Evolutionary conservation across 495 filamentous ascomycete species (phyloP).

Genomic region (Penicillium canariense): DNA sequence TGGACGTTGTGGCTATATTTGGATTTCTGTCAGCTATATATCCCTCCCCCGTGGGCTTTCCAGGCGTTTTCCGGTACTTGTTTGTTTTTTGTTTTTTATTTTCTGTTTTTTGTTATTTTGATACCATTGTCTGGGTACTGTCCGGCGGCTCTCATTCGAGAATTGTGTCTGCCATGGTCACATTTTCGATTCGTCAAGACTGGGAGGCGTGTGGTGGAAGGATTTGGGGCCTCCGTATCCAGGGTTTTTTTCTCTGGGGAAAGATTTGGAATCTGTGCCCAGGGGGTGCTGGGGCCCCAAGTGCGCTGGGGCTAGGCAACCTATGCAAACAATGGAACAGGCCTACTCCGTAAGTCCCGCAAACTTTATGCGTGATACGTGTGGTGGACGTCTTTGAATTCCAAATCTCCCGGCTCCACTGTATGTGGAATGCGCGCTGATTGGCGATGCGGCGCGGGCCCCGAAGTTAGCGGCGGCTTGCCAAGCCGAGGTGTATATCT

Average conservation of each 20-base stretch:
- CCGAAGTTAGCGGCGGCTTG: not conserved
- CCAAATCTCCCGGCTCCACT: slow-evolving; percentile 21
- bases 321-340: slow-evolving; percentile 11
- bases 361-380: slow-evolving; percentile 6
- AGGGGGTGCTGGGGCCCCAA: slow-evolving; percentile 7
- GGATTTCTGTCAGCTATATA: not conserved
- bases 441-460: slow-evolving; percentile 5
- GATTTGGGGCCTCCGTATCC: slow-evolving; percentile 4
- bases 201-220: not conserved
- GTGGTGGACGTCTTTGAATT: slow-evolving; percentile 17
- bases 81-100: not conserved
- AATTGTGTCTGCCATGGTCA: not conserved
- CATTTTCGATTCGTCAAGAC: not conserved
- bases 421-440: not conserved
- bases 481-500: not conserved
- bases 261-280: not conserved
- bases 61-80: slow-evolving; percentile 3
- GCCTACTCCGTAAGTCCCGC: not conserved
- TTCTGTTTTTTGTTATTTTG: not conserved
- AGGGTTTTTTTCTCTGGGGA: not conserved
- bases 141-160: not conserved
- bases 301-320: not conserved
- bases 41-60: not conserved
- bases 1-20: not conserved
- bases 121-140: not conserved